phyloP scores from a whole-genome alignment of 2,329 filamentous ascomycete genomes.

The Nemania serpens region DNA sequence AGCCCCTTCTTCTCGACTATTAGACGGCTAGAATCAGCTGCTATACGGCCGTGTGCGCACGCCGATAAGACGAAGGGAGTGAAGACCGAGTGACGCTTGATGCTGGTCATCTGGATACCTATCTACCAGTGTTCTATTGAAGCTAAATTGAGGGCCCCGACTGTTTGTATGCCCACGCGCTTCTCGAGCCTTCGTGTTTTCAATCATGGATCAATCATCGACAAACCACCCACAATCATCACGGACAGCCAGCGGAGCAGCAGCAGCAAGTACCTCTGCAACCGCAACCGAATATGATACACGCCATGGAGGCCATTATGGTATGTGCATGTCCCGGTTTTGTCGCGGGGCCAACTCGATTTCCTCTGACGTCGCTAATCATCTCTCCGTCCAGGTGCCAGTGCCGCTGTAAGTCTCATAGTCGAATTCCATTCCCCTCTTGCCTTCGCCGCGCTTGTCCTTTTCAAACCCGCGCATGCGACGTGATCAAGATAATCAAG shows the following conservation, averaged over 20 bases:
- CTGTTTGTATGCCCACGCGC: slow-evolving; percentile 6
- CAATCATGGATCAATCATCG: slow-evolving; percentile 59
- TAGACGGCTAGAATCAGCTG: slow-evolving; percentile 11
- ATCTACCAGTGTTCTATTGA: slow-evolving; percentile 7
- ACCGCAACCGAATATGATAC: slow-evolving; percentile 65
- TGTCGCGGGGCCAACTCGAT: slow-evolving; percentile 33
- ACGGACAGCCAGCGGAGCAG: slow-evolving; percentile 32
- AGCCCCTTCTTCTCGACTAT: slow-evolving; percentile 5
- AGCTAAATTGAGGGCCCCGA: slow-evolving; percentile 2
- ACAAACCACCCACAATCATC: slow-evolving; percentile 61
- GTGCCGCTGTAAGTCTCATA: slow-evolving; percentile 49
- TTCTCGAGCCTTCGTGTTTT: slow-evolving; percentile 5
- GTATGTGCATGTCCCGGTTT: slow-evolving; percentile 52
- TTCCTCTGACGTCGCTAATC: slow-evolving; percentile 41
- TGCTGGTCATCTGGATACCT: slow-evolving; percentile 19
- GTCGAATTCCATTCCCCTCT: slow-evolving; percentile 2
- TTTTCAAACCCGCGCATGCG: slow-evolving; percentile 13
- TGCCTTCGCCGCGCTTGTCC: slow-evolving; percentile 20
- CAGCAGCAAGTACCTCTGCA: slow-evolving; percentile 23
- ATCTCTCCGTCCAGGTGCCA: slow-evolving; percentile 50
- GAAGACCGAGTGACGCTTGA: slow-evolving; percentile 15
- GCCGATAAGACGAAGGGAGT: slow-evolving; percentile 12
- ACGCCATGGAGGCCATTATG: slow-evolving; percentile 76
- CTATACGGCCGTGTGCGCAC: slow-evolving; percentile 18
- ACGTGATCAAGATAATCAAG: slow-evolving; percentile 19